Base-by-base conservation (phyloP, 1,284 basidiomycete genomes). In the Exobasidium rhododendri region DNA sequence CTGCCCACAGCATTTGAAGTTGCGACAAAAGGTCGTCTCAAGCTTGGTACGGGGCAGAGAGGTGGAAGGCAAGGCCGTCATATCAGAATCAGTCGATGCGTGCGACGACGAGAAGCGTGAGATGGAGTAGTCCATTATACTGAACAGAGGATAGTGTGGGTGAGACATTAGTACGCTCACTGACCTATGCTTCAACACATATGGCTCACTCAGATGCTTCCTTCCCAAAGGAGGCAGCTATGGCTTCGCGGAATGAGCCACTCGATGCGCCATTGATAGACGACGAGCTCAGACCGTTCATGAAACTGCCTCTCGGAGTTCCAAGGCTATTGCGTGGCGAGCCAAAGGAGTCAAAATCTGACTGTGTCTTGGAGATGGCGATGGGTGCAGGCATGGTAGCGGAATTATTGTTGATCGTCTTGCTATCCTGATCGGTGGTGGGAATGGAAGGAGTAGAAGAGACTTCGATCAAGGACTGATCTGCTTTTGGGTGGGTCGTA, bases 11-110 rank as follows among this genome's bases (percentile, higher is more conserved):
- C 77, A 79, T 31, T 70, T 71, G 61, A 77, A 79, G 62, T 78
- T 73, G 61, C 76, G 69, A 65, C 77, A 79, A 58, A 79, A 79
- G 11, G 75, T 78, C 17, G 73, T 70, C 59, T 79, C 77, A 40
- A 79, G 69, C 17, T 71, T 65, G n/a, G 47, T 50, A 11, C 69
- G 66, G 17, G 49, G 43, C 17, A 56, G 47, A 6, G 64, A 65
- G 0, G 76, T 75, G 3, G 76, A 77, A 1, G 75, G 73, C 0
- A 58, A 51, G 2, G 70, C 71, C 11, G 76, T 77, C 40, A 64
- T 69, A 29, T 79, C 77, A n/a, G 76, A 78, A 58, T 73, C 73
- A 26, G 63, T 65, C 26, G 77, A 79, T 57, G 74, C 74, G 28
- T 62, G 62, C 3, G 76, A 78, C 14, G 76, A 73, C 29, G 70